Percentiles rank a stretch among this genome's conserved stretches.
phyloP scores from a whole-genome alignment of 257 asterid species.

The Salvia splendens region DNA sequence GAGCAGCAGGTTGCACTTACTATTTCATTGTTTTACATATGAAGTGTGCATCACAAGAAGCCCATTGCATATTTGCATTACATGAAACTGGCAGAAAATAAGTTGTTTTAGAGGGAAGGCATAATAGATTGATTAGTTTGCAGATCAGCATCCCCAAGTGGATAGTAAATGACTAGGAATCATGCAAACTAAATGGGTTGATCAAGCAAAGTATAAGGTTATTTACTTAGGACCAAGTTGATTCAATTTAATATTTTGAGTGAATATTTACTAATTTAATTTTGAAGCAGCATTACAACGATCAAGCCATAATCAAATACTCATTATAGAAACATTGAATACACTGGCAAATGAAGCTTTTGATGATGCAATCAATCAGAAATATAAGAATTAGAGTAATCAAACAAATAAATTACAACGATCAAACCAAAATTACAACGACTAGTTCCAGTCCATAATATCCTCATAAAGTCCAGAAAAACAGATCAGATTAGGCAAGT shows the following conservation, averaged over 20 bases:
- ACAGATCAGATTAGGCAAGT: no score
- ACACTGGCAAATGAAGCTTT: not conserved
- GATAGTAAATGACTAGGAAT: slow-evolving; percentile 1
- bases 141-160: not conserved
- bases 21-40: not conserved
- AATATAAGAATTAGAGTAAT: slow-evolving; percentile 15
- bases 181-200: not conserved
- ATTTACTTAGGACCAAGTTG: not conserved
- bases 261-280: not conserved
- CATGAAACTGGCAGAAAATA: slow-evolving; percentile 3
- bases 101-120: slow-evolving; percentile 3
- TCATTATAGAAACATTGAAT: not conserved
- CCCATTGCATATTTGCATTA: not conserved
- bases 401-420: slow-evolving; percentile 8
- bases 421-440: no score
- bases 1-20: slow-evolving; percentile 13
- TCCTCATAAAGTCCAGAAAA: no score
- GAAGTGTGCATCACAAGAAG: slow-evolving; percentile 13
- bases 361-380: slow-evolving; percentile 12
- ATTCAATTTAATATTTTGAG: slow-evolving; percentile 11
- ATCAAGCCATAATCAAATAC: slow-evolving; percentile 7
- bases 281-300: slow-evolving; percentile 31
- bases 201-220: not conserved
- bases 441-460: no score
- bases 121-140: slow-evolving; percentile 1